Conservation (phyloP, 768 basidiomycete genomes). For the Tephrocybe rancida region DNA sequence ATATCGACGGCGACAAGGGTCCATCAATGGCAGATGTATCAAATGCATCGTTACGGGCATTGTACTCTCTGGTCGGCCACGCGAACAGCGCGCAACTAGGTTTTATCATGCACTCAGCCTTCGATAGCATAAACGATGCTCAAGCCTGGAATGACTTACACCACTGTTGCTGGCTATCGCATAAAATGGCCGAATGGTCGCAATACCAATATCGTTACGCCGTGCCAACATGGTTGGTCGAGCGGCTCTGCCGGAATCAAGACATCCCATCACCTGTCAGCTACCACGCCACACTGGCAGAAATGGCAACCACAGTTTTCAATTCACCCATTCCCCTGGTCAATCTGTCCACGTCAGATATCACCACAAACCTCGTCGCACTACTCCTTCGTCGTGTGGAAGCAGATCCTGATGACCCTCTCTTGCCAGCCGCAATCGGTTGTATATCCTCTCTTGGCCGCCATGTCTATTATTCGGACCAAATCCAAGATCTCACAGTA, state of each 20-base stretch:
- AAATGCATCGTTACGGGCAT: slow-evolving; percentile 68
- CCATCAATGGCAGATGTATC: slow-evolving; percentile 76
- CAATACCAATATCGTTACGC: slow-evolving; percentile 94
- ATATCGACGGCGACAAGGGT: slow-evolving; percentile 87
- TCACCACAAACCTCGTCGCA: slow-evolving; percentile 76
- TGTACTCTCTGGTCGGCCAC: slow-evolving; percentile 73
- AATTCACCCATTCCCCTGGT: slow-evolving; percentile 81
- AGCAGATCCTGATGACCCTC: slow-evolving; percentile 59
- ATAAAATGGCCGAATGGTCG: slow-evolving; percentile 81
- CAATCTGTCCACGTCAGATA: slow-evolving; percentile 90
- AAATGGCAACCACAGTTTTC: slow-evolving; percentile 85
- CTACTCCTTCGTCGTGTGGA: slow-evolving; percentile 73
- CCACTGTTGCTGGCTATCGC: slow-evolving; percentile 83
- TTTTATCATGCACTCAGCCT: slow-evolving; percentile 69
- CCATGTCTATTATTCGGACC: slow-evolving; percentile 95
- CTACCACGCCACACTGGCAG: slow-evolving; percentile 63
- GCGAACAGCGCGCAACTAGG: slow-evolving; percentile 78
- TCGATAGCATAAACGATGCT: slow-evolving; percentile 65
- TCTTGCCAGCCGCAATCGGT: slow-evolving; percentile 69
- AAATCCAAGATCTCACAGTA: slow-evolving; percentile 87
- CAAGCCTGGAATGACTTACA: slow-evolving; percentile 67
- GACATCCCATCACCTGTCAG: slow-evolving; percentile 48
- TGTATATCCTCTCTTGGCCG: slow-evolving; percentile 85
- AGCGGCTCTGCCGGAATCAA: slow-evolving; percentile 67
- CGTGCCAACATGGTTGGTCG: slow-evolving; percentile 83